phyloP scores from a whole-genome alignment of 164 flowering plant species.

The Magnolia kwangsiensis region DNA sequence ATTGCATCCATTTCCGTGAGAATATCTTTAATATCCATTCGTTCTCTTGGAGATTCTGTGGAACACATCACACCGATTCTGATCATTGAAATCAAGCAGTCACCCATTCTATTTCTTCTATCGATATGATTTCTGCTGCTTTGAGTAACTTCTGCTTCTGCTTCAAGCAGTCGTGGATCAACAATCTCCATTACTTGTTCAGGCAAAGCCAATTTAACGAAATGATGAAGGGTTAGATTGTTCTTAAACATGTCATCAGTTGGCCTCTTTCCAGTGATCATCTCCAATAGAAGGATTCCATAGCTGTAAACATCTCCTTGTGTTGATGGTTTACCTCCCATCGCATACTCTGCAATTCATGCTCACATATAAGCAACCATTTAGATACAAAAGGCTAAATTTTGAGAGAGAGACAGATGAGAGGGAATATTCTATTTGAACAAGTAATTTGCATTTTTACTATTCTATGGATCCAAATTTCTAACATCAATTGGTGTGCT shows the following conservation, averaged over 20 bases:
- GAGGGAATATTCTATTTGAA: too few species aligned
- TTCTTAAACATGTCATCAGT: conserved; percentile 17
- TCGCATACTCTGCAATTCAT: conserved; percentile 15
- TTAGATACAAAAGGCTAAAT: not conserved
- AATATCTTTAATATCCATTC: not conserved
- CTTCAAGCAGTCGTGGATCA: conserved; percentile 21
- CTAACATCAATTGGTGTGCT: too few species aligned
- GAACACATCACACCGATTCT: not conserved
- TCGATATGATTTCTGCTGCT: too few species aligned
- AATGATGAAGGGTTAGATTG: conserved; percentile 21
- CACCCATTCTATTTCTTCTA: not conserved
- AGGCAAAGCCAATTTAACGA: conserved; percentile 19
- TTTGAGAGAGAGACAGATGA: not conserved
- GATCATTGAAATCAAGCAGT: not conserved
- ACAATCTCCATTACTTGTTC: conserved; percentile 24
- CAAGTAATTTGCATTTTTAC: too few species aligned
- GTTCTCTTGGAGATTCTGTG: not conserved
- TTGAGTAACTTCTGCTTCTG: not conserved
- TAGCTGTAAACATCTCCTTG: conserved; percentile 17
- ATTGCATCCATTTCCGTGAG: not conserved
- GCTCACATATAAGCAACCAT: not conserved
- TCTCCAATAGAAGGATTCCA: conserved; percentile 16
- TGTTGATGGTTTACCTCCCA: conserved; percentile 11
- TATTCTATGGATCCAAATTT: too few species aligned
- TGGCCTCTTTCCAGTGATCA: conserved; percentile 10